Evolutionary conservation across 768 basidiomycete genomes (phyloP).

Genomic region (Panaeolus cyanescens): DNA sequence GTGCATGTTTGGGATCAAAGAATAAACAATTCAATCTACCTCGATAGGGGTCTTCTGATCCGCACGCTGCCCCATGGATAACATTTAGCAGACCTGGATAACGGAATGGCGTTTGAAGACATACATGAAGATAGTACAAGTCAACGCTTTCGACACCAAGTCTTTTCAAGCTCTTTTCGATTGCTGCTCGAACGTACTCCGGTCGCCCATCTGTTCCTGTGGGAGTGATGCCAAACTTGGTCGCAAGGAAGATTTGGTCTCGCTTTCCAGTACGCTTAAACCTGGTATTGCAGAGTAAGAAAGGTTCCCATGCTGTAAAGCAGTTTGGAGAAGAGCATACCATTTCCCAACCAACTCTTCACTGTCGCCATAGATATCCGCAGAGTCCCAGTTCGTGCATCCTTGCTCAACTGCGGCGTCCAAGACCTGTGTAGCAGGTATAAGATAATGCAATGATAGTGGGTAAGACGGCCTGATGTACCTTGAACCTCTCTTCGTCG

Average conservation of each 20-base stretch:
- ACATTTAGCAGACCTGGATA: background rate
- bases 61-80: conserved; percentile 24
- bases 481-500: conserved; percentile 66
- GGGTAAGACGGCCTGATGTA: conserved; percentile 18
- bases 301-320: background rate
- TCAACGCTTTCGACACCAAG: conserved; percentile 46
- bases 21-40: conserved; percentile 24
- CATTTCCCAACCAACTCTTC: conserved; percentile 48
- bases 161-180: conserved; percentile 40
- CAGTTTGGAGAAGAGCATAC: conserved; percentile 12
- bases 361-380: conserved; percentile 46
- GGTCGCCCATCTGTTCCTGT: conserved; percentile 28
- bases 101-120: conserved; percentile 2
- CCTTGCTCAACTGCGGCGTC: conserved; percentile 43
- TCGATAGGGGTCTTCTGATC: conserved; percentile 50
- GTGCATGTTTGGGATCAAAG: background rate
- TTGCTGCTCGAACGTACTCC: conserved; percentile 37
- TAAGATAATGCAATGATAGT: background rate
- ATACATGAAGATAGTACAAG: conserved; percentile 48
- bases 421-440: conserved; percentile 32
- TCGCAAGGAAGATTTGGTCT: conserved; percentile 60
- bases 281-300: conserved; percentile 23
- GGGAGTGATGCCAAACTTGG: conserved; percentile 40
- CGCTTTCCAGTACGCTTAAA: conserved; percentile 54
- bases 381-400: conserved; percentile 50